Conservation (phyloP, 2,329 filamentous ascomycete genomes). For the Emmonsiellopsis sp. region DNA sequence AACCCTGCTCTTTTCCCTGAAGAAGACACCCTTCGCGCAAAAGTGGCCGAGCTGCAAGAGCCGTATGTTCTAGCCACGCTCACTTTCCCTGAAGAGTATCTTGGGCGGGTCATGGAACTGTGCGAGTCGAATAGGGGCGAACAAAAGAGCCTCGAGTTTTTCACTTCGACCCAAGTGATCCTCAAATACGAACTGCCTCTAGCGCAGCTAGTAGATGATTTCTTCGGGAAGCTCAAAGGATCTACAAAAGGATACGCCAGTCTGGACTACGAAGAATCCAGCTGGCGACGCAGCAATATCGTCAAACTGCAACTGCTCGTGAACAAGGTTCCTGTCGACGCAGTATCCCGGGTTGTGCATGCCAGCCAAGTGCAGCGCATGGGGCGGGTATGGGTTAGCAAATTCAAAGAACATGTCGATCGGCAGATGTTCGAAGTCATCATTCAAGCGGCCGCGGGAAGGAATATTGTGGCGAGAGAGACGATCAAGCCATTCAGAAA, state of each 20-base stretch:
- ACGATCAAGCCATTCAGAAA: slow-evolving; percentile 96
- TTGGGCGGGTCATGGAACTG: slow-evolving; percentile 89
- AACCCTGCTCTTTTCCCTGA: slow-evolving; percentile 88
- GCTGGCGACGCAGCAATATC: slow-evolving; percentile 70
- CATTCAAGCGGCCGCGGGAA: slow-evolving; percentile 82
- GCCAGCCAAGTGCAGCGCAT: slow-evolving; percentile 69
- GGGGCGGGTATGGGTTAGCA: slow-evolving; percentile 79
- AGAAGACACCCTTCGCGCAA: slow-evolving; percentile 46
- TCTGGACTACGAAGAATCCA: slow-evolving; percentile 92
- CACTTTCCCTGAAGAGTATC: slow-evolving; percentile 85
- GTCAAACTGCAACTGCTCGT: slow-evolving; percentile 88
- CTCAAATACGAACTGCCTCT: slow-evolving; percentile 85
- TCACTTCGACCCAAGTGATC: slow-evolving; percentile 86
- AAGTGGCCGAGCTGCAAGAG: slow-evolving; percentile 56
- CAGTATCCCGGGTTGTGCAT: slow-evolving; percentile 85
- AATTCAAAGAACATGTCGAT: slow-evolving; percentile 95
- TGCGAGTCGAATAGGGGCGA: slow-evolving; percentile 84
- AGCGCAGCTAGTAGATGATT: slow-evolving; percentile 85
- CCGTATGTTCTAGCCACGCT: slow-evolving; percentile 75
- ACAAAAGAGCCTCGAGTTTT: slow-evolving; percentile 83
- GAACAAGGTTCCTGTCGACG: slow-evolving; percentile 88
- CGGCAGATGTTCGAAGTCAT: slow-evolving; percentile 95
- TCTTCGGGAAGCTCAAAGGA: slow-evolving; percentile 94
- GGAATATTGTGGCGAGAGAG: slow-evolving; percentile 77
- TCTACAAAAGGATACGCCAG: slow-evolving; percentile 91